Conservation (phyloP, 805 yeast species). For the Yamadazyma phyllophila region DNA sequence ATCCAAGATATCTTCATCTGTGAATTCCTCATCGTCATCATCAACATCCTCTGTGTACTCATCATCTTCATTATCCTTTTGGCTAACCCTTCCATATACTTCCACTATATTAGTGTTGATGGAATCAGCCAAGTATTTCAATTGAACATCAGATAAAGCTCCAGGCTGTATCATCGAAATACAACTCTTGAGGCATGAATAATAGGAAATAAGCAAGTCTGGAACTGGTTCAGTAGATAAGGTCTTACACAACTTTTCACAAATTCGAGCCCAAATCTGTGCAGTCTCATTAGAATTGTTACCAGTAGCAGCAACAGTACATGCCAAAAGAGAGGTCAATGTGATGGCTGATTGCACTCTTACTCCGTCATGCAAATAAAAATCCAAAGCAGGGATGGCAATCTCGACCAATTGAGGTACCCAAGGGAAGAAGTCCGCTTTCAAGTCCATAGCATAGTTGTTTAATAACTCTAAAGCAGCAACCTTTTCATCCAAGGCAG, state of each 20-base stretch:
- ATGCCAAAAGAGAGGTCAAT: conserved; percentile 71
- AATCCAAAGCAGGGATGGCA: conserved; percentile 84
- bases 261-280: conserved; percentile 68
- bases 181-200: conserved; percentile 66
- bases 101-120: conserved; percentile 62
- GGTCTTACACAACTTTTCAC: conserved; percentile 64
- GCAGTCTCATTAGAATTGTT: conserved; percentile 59
- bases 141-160: conserved; percentile 53
- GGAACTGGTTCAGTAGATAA: conserved; percentile 77
- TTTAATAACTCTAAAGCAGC: conserved; percentile 86
- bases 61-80: conserved; percentile 68
- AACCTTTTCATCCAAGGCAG: conserved; percentile 90
- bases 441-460: conserved; percentile 80
- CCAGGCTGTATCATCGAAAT: conserved; percentile 65
- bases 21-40: conserved; percentile 78
- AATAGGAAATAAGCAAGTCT: conserved; percentile 77
- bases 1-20: conserved; percentile 87
- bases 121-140: conserved; percentile 56
- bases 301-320: conserved; percentile 56
- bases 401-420: conserved; percentile 79
- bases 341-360: conserved; percentile 86
- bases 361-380: conserved; percentile 91
- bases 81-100: conserved; percentile 65
- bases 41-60: conserved; percentile 86
- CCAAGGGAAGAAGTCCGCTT: conserved; percentile 79